Percentiles rank a stretch among this genome's conserved stretches.
Conservation (phyloP, 148 eudicot species). For the Fagopyrum esculentum region DNA sequence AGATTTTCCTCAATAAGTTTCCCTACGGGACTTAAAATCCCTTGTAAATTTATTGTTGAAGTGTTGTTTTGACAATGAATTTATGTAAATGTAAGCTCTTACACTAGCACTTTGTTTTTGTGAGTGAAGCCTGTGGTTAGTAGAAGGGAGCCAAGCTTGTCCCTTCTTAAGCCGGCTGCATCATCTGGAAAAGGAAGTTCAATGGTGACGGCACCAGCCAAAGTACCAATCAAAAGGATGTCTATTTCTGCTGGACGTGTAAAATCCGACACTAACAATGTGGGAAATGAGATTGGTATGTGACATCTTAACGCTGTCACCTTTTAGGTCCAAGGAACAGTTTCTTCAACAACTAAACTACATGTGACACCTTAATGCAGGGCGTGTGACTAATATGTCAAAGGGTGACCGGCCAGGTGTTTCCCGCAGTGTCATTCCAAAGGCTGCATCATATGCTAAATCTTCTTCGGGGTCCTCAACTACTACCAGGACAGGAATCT, state of each 20-base stretch:
- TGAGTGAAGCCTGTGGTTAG: conserved; percentile 33
- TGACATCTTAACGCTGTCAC: not conserved
- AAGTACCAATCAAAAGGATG: conserved; percentile 47
- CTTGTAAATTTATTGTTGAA: not conserved
- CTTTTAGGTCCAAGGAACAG: not conserved
- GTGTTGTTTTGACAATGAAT: not conserved
- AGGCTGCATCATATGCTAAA: conserved; percentile 32
- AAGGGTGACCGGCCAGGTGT: conserved; percentile 27
- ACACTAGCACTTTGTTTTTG: not conserved
- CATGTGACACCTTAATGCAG: conserved; percentile 23
- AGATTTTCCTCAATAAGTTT: not conserved
- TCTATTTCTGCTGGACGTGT: conserved; percentile 35
- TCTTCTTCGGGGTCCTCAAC: conserved; percentile 38
- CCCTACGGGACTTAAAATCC: not conserved
- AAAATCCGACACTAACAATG: conserved; percentile 37
- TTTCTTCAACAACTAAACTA: not conserved
- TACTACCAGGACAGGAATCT: conserved; percentile 24
- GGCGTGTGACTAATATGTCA: conserved; percentile 30
- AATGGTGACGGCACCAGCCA: conserved; percentile 27
- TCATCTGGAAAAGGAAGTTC: conserved; percentile 27
- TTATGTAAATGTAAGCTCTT: not conserved
- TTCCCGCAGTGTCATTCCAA: conserved; percentile 38
- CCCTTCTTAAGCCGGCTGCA: conserved; percentile 36
- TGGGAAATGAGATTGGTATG: conserved; percentile 32
- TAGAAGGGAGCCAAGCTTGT: conserved; percentile 29